Base-by-base conservation (phyloP, 805 yeast species). In the Spathaspora girioi region DNA sequence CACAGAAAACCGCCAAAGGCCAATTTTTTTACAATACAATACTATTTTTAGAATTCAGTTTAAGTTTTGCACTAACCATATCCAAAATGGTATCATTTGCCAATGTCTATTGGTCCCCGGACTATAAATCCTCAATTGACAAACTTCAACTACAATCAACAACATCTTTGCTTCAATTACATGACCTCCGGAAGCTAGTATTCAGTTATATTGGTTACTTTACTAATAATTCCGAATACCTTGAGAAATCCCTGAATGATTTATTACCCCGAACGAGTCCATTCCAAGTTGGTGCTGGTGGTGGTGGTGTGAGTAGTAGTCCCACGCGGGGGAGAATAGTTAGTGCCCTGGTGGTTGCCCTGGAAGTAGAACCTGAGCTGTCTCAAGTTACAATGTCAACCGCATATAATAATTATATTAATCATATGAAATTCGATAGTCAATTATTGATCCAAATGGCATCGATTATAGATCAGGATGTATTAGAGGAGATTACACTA, bases 141-240 rank as follows among this genome's bases (percentile, higher is more conserved):
- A 57, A 54, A 41, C 55, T 75, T 19, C 55, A 62, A 14, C 49
- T 52, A 8, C 77, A 72, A 55, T 63, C 69, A 43, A 50, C 54
- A 10, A 58, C 63, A 26, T 71, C 77, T 5, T 54, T 73, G 27
- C 56, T 59, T 31, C 79, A 74, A 58, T 59, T 73, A 14, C 78
- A 75, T 53, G 78, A 73, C 42, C 60, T 73, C 14, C 62, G 76
- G 29, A 64, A 62, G 50, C 61, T 74, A 53, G 70, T 74, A 42
- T 66, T 69, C 56, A 61, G 56, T 48, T 69, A 69, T 54, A 66
- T 74, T 67, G 68, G 63, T 49, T 67, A 68, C 56, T 66, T 56
- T 59, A 66, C 69, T 52, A 55, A 67, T 38, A 71, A 68, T 50
- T 66, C 77, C 32, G 73, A 69, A 52, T 61, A 51, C 48, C 59